phyloP scores from a whole-genome alignment of 768 basidiomycete species.

The Leucocoprinus sp. region DNA sequence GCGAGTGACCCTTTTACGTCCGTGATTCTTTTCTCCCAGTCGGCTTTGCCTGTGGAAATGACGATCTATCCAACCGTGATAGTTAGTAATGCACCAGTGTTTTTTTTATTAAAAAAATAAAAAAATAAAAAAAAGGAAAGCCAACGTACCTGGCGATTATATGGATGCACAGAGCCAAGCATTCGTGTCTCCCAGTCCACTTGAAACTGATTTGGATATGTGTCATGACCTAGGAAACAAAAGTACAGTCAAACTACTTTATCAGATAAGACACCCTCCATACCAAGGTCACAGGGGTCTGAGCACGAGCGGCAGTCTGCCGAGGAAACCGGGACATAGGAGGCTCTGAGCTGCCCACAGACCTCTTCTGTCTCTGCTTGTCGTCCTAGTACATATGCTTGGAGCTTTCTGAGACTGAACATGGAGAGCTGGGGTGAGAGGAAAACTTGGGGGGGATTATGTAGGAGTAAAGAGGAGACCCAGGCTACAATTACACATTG shows the following conservation, averaged over 20 bases:
- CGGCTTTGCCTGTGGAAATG: constrained; percentile 82
- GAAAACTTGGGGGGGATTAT: constrained; percentile 4
- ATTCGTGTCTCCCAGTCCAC: constrained; percentile 75
- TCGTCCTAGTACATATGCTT: constrained; percentile 36
- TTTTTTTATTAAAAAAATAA: no score
- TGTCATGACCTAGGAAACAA: constrained; percentile 41
- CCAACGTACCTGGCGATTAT: constrained; percentile 60
- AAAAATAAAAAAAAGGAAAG: constrained; percentile 3
- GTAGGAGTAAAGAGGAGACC: constrained; percentile 7
- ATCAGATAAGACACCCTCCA: constrained; percentile 19
- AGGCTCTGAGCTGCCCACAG: constrained; percentile 43
- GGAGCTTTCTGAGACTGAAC: constrained; percentile 32
- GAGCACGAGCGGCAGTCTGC: constrained; percentile 69
- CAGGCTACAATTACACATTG: constrained; percentile 3
- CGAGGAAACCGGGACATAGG: constrained; percentile 54
- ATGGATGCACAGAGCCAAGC: constrained; percentile 82
- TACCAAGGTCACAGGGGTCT: constrained; percentile 71
- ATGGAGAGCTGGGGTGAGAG: constrained; percentile 20
- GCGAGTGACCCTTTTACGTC: constrained; percentile 67
- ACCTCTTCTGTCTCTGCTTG: constrained; percentile 20
- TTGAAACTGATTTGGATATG: constrained; percentile 64
- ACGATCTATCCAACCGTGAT: no score
- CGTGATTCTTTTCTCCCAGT: constrained; percentile 82
- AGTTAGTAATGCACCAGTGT: no score
- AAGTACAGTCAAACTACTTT: constrained; percentile 12